These are phyloP conservation scores for Ettlia oleoabundans DNA, from an alignment of 139 green algal species.

Conservation along the genomic window DNA sequence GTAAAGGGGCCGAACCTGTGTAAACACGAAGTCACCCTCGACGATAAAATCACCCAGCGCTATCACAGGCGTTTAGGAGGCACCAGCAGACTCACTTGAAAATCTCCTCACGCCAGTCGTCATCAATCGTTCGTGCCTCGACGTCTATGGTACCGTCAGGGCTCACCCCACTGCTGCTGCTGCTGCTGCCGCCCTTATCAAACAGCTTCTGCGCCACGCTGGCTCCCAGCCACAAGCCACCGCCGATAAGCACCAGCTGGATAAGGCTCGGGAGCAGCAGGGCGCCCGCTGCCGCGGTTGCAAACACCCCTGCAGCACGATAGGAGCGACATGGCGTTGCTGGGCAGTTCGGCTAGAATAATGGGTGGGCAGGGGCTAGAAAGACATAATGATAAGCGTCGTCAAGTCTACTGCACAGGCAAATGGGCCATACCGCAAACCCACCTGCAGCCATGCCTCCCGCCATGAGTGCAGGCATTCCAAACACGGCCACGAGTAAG, in stretches of 20 bases:
- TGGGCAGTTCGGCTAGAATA: neutral
- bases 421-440: too few relatives aligned
- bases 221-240: constrained; percentile 26
- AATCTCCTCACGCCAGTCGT: constrained; percentile 17
- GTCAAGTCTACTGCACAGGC: too few relatives aligned
- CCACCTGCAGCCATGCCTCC: constrained; percentile 8
- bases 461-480: neutral
- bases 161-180: too few relatives aligned
- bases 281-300: neutral
- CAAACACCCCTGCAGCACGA: constrained; percentile 29
- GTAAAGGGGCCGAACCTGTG: neutral
- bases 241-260: constrained; percentile 27
- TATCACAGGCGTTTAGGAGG: neutral
- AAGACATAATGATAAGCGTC: too few relatives aligned
- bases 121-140: constrained; percentile 13
- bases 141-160: constrained; percentile 27
- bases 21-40: neutral
- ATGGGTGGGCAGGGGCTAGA: neutral
- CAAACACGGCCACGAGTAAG: constrained; percentile 6
- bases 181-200: neutral
- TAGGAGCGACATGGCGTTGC: too few relatives aligned
- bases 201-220: constrained; percentile 10
- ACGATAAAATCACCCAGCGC: neutral
- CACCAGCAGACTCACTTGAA: neutral
- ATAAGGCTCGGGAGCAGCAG: constrained; percentile 29